Evolutionary conservation across 768 basidiomycete genomes (phyloP).

Genomic region (Pulveroboletus frians): DNA sequence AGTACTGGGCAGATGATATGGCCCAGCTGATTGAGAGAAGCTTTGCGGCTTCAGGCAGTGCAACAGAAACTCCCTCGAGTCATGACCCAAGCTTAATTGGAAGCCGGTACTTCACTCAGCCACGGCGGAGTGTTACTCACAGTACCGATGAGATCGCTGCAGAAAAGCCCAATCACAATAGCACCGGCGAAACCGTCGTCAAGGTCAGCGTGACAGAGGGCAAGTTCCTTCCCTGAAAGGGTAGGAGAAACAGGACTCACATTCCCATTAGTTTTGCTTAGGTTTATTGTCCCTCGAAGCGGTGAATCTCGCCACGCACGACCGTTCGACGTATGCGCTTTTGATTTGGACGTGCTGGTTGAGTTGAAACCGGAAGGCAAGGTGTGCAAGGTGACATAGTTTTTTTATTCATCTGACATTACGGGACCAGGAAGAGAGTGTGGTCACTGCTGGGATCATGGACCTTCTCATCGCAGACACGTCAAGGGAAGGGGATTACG

Average conservation of each 20-base stretch:
- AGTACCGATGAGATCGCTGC: conserved; percentile 38
- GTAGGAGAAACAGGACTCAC: neutral
- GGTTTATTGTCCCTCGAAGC: conserved; percentile 47
- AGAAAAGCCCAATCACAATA: conserved; percentile 17
- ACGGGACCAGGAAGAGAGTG: conserved; percentile 57
- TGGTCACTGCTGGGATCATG: conserved; percentile 58
- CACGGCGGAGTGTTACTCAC: conserved; percentile 34
- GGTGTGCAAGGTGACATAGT: conserved; percentile 36
- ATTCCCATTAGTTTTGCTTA: conserved; percentile 32
- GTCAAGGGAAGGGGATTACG: conserved; percentile 28
- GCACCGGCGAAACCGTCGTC: conserved; percentile 41
- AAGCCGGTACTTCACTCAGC: conserved; percentile 65
- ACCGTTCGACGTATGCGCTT: conserved; percentile 55
- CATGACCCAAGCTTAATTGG: conserved; percentile 68
- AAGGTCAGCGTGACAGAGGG: conserved; percentile 49
- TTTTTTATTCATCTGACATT: conserved; percentile 2
- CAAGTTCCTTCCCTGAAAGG: conserved; percentile 1
- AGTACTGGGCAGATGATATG: conserved; percentile 85
- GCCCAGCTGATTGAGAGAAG: conserved; percentile 62
- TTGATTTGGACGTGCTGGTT: conserved; percentile 57
- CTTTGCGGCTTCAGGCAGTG: conserved; percentile 15
- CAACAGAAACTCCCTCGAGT: conserved; percentile 35
- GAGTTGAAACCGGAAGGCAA: conserved; percentile 69
- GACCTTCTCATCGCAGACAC: conserved; percentile 55
- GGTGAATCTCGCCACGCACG: conserved; percentile 27